These are phyloP conservation scores for Vitis riparia DNA, from an alignment of 164 flowering plant species.

Conservation along the genomic window DNA sequence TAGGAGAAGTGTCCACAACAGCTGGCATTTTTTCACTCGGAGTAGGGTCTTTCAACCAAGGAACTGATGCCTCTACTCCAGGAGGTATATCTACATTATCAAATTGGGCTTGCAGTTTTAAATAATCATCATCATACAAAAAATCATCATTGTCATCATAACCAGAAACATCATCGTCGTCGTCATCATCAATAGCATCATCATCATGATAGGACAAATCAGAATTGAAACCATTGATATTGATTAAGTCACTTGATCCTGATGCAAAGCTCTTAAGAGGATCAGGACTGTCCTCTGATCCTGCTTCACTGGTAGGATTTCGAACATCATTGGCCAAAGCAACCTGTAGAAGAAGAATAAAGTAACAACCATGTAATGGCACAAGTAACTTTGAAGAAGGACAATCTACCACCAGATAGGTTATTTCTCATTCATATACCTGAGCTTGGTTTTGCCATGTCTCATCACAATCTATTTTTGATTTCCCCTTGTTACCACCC, in stretches of 20 bases:
- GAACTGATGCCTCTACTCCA: slow-evolving; percentile 53
- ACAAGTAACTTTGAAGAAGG: neutral
- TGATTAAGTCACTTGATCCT: slow-evolving; percentile 13
- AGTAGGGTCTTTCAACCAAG: slow-evolving; percentile 39
- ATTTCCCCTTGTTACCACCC: slow-evolving; percentile 6
- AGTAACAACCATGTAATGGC: neutral
- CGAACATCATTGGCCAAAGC: slow-evolving; percentile 13
- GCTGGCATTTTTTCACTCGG: slow-evolving; percentile 11
- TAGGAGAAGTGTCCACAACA: slow-evolving; percentile 10
- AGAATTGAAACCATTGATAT: slow-evolving; percentile 18
- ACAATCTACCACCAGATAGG: neutral
- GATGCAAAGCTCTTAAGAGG: slow-evolving; percentile 18
- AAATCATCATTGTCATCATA: slow-evolving; percentile 23
- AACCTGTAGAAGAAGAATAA: slow-evolving; percentile 17
- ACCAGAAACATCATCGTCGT: slow-evolving; percentile 18
- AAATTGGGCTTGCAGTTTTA: slow-evolving; percentile 44
- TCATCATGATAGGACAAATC: slow-evolving; percentile 27
- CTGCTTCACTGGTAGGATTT: slow-evolving; percentile 13
- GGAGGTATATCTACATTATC: slow-evolving; percentile 61
- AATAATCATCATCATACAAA: slow-evolving; percentile 31
- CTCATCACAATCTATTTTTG: slow-evolving; percentile 1
- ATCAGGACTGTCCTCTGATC: slow-evolving; percentile 14
- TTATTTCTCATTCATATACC: neutral
- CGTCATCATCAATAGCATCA: slow-evolving; percentile 18
- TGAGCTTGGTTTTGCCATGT: neutral